Evolutionary conservation across 2,329 filamentous ascomycete species (phyloP).

Genomic region (Coniochaeta sp.): DNA sequence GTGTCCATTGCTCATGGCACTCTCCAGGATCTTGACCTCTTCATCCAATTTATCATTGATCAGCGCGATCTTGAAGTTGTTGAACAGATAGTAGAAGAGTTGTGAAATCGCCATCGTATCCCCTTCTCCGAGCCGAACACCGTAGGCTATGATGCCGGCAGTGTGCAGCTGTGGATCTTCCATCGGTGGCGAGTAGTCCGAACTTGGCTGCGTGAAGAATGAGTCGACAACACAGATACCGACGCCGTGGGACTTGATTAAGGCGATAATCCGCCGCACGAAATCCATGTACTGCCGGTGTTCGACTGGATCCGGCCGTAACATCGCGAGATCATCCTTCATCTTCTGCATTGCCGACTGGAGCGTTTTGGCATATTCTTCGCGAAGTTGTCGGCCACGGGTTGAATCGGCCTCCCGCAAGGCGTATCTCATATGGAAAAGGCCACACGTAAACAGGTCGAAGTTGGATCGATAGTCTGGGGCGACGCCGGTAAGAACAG

Average conservation of each 20-base stretch:
- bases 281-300: constrained; percentile 43
- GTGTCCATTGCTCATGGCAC: constrained; percentile 37
- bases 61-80: constrained; percentile 48
- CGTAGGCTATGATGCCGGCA: constrained; percentile 48
- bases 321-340: constrained; percentile 36
- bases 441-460: constrained; percentile 39
- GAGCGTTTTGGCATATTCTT: constrained; percentile 35
- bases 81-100: constrained; percentile 50
- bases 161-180: constrained; percentile 50
- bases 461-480: constrained; percentile 42
- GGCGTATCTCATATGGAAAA: constrained; percentile 42
- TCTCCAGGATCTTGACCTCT: constrained; percentile 36
- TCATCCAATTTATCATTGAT: constrained; percentile 38
- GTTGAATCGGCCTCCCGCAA: constrained; percentile 30
- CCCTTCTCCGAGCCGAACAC: constrained; percentile 43
- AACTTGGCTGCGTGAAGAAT: constrained; percentile 49
- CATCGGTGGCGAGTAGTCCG: constrained; percentile 45
- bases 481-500: constrained; percentile 24
- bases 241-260: constrained; percentile 45
- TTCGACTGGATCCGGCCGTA: constrained; percentile 24
- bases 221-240: constrained; percentile 46
- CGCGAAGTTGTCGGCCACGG: constrained; percentile 26
- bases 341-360: constrained; percentile 45
- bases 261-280: constrained; percentile 40
- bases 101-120: constrained; percentile 37